Conservation (phyloP, 2,329 filamentous ascomycete genomes). For the Anthostomella pinea region DNA sequence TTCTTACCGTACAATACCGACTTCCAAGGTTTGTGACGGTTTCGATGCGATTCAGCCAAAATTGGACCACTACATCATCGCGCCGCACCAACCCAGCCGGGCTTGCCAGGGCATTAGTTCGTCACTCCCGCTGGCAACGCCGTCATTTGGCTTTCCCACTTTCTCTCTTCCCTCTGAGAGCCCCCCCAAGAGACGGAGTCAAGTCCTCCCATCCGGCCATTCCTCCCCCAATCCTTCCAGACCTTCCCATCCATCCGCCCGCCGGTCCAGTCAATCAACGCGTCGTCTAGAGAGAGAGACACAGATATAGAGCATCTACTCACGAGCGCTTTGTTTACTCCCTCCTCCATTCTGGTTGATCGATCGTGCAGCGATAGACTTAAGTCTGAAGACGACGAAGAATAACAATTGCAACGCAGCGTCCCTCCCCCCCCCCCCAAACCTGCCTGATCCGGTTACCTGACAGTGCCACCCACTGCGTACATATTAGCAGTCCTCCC, state of each 20-base stretch:
- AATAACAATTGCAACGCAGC: no score
- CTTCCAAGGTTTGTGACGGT: no score
- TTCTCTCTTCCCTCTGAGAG: conserved; percentile 8
- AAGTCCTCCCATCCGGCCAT: conserved; percentile 7
- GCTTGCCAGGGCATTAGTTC: not conserved
- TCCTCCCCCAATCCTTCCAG: conserved; percentile 4
- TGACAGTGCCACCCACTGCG: no score
- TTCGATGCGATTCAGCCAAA: no score
- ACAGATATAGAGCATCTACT: no score
- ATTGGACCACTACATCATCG: conserved; percentile 10
- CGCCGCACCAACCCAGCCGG: conserved; percentile 2
- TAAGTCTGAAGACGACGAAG: not conserved
- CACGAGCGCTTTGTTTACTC: no score
- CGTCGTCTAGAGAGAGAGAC: no score
- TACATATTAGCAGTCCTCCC: not conserved
- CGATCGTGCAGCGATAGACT: conserved; percentile 1
- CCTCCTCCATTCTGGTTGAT: no score
- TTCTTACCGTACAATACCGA: no score
- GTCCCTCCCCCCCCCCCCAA: not conserved
- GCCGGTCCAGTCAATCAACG: no score
- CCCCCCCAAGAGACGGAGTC: conserved; percentile 5
- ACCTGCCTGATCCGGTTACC: conserved; percentile 2
- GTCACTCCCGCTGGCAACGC: conserved; percentile 3
- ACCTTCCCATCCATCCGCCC: no score
- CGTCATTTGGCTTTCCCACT: conserved; percentile 14